Conservation (phyloP, 164 flowering plant species). For the Protea cynaroides region DNA sequence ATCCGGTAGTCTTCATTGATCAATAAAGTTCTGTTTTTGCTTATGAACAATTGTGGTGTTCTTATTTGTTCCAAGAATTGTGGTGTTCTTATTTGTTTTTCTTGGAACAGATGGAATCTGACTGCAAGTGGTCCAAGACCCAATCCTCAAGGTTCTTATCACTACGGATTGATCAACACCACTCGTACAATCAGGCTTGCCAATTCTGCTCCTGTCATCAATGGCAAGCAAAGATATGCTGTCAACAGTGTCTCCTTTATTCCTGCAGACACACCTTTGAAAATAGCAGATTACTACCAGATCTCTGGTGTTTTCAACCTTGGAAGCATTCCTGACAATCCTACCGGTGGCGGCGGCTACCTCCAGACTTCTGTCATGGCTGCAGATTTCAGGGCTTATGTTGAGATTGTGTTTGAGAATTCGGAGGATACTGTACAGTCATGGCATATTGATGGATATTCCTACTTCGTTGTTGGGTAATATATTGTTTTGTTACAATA, state of each 20-base stretch:
- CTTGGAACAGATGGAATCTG: slow-evolving; percentile 48
- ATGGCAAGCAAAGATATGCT: slow-evolving; percentile 79
- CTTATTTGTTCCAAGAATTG: neutral
- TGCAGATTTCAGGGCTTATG: slow-evolving; percentile 64
- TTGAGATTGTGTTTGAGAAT: slow-evolving; percentile 71
- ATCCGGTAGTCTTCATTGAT: slow-evolving; percentile 44
- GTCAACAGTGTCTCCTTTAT: slow-evolving; percentile 78
- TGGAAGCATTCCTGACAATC: slow-evolving; percentile 62
- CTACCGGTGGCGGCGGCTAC: slow-evolving; percentile 53
- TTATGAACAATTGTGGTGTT: neutral
- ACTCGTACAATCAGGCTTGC: slow-evolving; percentile 59
- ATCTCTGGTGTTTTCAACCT: slow-evolving; percentile 58
- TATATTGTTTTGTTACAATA: neutral
- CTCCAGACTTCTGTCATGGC: slow-evolving; percentile 83
- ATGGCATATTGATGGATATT: slow-evolving; percentile 79
- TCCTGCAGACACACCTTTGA: slow-evolving; percentile 78
- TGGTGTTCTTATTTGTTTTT: neutral
- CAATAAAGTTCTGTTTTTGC: neutral
- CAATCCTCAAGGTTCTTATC: slow-evolving; percentile 95
- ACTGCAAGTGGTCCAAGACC: slow-evolving; percentile 95
- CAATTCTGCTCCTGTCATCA: slow-evolving; percentile 61
- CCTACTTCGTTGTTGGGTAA: slow-evolving; percentile 81
- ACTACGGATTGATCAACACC: slow-evolving; percentile 72
- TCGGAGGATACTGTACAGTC: slow-evolving; percentile 64
- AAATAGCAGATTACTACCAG: slow-evolving; percentile 73